Evolutionary conservation across 2,329 filamentous ascomycete species (phyloP).

Genomic region (Fusarium domesticum): DNA sequence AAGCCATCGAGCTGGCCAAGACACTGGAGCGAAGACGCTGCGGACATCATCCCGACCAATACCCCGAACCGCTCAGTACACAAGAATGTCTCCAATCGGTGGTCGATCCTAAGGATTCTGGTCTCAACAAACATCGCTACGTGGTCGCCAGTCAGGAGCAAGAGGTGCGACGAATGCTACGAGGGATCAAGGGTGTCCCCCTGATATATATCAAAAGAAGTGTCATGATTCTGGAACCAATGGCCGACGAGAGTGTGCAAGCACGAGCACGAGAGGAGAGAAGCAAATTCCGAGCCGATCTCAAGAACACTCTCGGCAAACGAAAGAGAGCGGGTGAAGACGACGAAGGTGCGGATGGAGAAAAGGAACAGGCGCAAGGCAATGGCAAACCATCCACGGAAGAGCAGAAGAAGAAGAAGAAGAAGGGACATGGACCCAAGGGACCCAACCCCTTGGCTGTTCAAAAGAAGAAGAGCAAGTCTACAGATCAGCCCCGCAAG

Average conservation of each 20-base stretch:
- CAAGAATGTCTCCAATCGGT: constrained; percentile 70
- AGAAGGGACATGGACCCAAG: constrained; percentile 59
- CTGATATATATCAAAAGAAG: constrained; percentile 75
- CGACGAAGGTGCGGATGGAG: constrained; percentile 34
- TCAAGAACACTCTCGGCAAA: constrained; percentile 53
- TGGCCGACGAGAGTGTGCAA: constrained; percentile 64
- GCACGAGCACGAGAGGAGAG: constrained; percentile 67
- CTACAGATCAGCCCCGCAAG: constrained; percentile 31
- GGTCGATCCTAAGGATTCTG: constrained; percentile 71
- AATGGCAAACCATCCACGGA: constrained; percentile 8
- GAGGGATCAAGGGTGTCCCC: constrained; percentile 68
- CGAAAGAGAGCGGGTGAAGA: constrained; percentile 49
- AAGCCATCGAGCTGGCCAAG: constrained; percentile 73
- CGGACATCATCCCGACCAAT: constrained; percentile 70
- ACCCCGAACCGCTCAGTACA: constrained; percentile 66
- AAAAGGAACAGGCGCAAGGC: constrained; percentile 21
- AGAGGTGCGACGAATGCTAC: constrained; percentile 60
- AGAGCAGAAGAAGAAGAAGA: constrained; percentile 51
- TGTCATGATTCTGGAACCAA: constrained; percentile 70
- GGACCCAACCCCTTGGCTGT: constrained; percentile 69
- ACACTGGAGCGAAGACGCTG: constrained; percentile 72
- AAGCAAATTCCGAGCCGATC: constrained; percentile 68
- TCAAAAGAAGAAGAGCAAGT: constrained; percentile 61
- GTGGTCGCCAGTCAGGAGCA: constrained; percentile 72
- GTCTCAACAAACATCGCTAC: constrained; percentile 75